phyloP scores from a whole-genome alignment of 108 stramenopile genomes.

The Bacterosira constricta region DNA sequence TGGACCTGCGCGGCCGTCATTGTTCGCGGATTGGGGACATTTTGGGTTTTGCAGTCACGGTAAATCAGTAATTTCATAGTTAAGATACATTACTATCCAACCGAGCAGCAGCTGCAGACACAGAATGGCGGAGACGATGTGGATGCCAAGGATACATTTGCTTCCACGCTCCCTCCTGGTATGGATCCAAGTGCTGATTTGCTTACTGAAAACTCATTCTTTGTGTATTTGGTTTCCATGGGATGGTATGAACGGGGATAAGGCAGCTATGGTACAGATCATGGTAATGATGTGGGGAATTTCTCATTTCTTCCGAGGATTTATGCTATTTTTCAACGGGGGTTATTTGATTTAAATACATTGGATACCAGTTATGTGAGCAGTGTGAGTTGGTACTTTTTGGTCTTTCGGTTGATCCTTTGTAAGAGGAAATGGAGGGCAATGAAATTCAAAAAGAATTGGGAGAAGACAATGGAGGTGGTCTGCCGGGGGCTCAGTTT shows the following conservation, averaged over 20 bases:
- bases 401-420: slow-evolving; percentile 94
- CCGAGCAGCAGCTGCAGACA: too few species aligned
- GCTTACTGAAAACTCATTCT: not conserved
- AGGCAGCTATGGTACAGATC: slow-evolving; percentile 95
- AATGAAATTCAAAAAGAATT: slow-evolving; percentile 48
- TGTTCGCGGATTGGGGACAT: too few species aligned
- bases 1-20: too few species aligned
- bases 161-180: slow-evolving; percentile 36
- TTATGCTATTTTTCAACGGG: slow-evolving; percentile 98
- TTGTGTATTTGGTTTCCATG: not conserved
- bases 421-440: slow-evolving; percentile 59
- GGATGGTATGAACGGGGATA: slow-evolving; percentile 87
- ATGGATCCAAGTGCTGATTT: slow-evolving; percentile 59
- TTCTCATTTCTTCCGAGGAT: slow-evolving; percentile 89
- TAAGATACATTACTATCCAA: too few species aligned
- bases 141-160: slow-evolving; percentile 1
- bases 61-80: too few species aligned
- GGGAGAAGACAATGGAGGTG: slow-evolving; percentile 42
- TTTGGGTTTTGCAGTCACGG: too few species aligned
- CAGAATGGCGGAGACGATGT: slow-evolving; percentile 1
- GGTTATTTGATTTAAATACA: slow-evolving; percentile 78
- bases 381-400: slow-evolving; percentile 92
- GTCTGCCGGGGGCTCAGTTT: slow-evolving; percentile 55
- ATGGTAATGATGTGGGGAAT: slow-evolving; percentile 99
- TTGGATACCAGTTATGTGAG: slow-evolving; percentile 94